Base-by-base conservation (phyloP, 2,329 filamentous ascomycete species). In the Fusarium sp. region DNA sequence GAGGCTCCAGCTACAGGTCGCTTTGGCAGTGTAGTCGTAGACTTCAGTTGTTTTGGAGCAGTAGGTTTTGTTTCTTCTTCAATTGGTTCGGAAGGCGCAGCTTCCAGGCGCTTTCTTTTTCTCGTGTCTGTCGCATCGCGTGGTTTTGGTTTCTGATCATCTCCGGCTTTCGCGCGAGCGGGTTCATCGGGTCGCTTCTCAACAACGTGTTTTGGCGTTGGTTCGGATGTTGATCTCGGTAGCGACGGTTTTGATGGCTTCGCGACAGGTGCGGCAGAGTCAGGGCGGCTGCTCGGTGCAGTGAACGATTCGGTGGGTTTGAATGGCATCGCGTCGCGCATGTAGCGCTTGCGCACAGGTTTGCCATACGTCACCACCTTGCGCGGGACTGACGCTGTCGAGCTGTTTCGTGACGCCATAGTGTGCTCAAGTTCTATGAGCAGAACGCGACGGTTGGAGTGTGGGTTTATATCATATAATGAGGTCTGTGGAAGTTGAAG, bases 331-430 rank as follows among this genome's bases (percentile, higher is more conserved):
- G 74, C 54, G 49, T 71, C 69, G 64, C 71, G 73, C 53, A 72
- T 66, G 15, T 66, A 69, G 49, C 61, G 66, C 56, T 74, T 79
- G 67, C 78, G 78, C 65, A 76, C 71, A 59, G 75, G 38, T 53
- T 78, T 79, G 49, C 78, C 78, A 59, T 79, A 79, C 10, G 78
- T 79, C 63, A 76, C 61, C 25, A 78, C 49, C 64, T 75, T 78
- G 63, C 70, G 78, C 60, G 69, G 68, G 46, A 67, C 46, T 30
- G 76, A 69, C 42, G 76, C 67, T n/a, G 76, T 52, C 42, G 78
- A 50, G 38, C 73, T 71, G 23, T 63, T 70, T 59, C 69, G 69
- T 47, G 75, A 74, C 60, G 71, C 58, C 69, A 77, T 79, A 43
- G 56, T 46, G 62, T 60, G 58, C 56, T 69, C 35, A 53, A 53